A percentile compares a stretch with the other conserved stretches of the same genome.
Conservation (phyloP, 352 stramenopile genomes). For the Globisporangium mamillatum region DNA sequence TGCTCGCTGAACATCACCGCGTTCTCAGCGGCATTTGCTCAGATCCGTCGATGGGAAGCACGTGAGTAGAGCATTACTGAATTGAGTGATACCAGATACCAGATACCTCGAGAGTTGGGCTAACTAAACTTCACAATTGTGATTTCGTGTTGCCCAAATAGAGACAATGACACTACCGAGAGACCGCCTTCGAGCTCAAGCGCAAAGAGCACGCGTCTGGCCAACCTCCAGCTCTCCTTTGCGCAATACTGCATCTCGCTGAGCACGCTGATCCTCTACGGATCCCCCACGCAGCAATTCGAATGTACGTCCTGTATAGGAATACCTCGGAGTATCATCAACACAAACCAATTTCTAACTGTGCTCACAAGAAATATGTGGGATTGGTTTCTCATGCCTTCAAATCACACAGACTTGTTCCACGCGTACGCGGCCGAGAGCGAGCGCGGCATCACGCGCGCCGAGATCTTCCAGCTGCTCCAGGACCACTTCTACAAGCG, state of each 20-base stretch:
- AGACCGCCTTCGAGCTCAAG: neutral
- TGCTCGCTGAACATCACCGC: slow-evolving; percentile 41
- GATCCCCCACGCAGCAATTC: slow-evolving; percentile 45
- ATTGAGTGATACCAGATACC: neutral
- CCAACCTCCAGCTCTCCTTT: slow-evolving; percentile 29
- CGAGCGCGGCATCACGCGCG: slow-evolving; percentile 52
- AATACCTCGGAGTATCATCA: neutral
- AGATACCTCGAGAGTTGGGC: neutral
- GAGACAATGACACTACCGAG: neutral
- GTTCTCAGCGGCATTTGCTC: slow-evolving; percentile 46
- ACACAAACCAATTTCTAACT: neutral
- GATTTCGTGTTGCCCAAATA: neutral
- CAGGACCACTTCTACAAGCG: slow-evolving; percentile 44
- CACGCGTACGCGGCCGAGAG: slow-evolving; percentile 51
- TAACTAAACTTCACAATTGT: neutral
- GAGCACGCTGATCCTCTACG: slow-evolving; percentile 40
- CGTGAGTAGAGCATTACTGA: slow-evolving; percentile 3
- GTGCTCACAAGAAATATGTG: neutral
- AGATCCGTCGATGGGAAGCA: slow-evolving; percentile 5
- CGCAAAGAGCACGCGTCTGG: neutral
- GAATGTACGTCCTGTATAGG: slow-evolving; percentile 35
- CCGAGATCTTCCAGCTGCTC: slow-evolving; percentile 49
- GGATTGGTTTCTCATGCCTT: neutral
- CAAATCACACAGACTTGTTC: slow-evolving; percentile 37
- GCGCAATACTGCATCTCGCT: slow-evolving; percentile 52